phyloP scores from a whole-genome alignment of 2,329 filamentous ascomycete species.

The Paracamarosporium sp. region DNA sequence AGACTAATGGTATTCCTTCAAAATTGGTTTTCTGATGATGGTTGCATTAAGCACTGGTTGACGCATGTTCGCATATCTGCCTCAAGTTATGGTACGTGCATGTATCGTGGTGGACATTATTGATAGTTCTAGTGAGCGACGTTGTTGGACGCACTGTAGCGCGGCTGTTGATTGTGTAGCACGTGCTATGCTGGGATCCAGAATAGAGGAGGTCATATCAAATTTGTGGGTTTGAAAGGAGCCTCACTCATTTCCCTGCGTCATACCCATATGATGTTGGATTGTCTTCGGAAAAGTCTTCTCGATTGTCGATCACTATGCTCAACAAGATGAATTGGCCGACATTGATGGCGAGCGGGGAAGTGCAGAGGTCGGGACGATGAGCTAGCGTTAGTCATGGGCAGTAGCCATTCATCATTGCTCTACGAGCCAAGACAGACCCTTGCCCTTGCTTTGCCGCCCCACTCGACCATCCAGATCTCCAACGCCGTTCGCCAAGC shows the following conservation, averaged over 20 bases:
- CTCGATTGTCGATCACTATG: neutral
- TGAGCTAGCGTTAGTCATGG: neutral
- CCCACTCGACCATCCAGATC: slow-evolving; percentile 7
- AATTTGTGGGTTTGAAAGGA: neutral
- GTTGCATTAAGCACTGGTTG: neutral
- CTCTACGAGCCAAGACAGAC: neutral
- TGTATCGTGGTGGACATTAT: neutral
- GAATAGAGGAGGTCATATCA: neutral
- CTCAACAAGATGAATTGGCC: neutral
- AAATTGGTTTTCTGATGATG: neutral
- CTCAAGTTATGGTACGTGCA: neutral
- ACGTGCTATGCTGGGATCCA: too few species aligned
- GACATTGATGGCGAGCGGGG: neutral
- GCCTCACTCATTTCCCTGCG: neutral
- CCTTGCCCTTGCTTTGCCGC: neutral
- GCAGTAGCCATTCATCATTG: slow-evolving; percentile 2
- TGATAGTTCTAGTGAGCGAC: too few species aligned
- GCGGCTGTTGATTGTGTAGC: too few species aligned
- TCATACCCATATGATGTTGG: neutral
- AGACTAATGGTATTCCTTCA: neutral
- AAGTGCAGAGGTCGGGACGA: neutral
- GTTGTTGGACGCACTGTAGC: neutral
- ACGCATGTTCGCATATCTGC: neutral
- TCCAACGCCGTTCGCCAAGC: slow-evolving; percentile 1
- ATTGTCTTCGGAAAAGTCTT: neutral